Conservation (phyloP, 768 basidiomycete genomes). For the Xerocomus potaroensis region DNA sequence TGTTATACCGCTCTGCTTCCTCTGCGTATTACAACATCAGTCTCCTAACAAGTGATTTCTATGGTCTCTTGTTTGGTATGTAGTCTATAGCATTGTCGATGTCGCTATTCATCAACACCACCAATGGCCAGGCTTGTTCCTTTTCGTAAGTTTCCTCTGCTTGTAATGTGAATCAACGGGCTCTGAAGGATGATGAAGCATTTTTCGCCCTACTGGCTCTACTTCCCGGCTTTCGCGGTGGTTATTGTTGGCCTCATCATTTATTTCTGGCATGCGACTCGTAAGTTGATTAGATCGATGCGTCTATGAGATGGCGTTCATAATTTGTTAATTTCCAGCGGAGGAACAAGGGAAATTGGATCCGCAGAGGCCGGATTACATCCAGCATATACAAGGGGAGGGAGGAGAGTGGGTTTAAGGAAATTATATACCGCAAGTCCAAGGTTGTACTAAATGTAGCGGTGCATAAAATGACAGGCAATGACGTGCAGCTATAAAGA, state of each 20-base stretch:
- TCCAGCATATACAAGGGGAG: conserved; percentile 31
- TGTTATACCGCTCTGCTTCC: conserved; percentile 81
- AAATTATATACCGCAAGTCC: neutral
- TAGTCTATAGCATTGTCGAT: neutral
- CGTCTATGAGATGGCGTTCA: conserved; percentile 3
- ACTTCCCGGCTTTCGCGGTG: conserved; percentile 74
- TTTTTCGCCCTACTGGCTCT: conserved; percentile 82
- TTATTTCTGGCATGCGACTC: conserved; percentile 84
- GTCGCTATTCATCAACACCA: conserved; percentile 16
- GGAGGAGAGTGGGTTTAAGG: conserved; percentile 15
- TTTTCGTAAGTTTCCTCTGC: conserved; percentile 40
- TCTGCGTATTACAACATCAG: conserved; percentile 84
- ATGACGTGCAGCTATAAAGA: conserved; percentile 10
- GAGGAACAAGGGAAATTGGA: conserved; percentile 69
- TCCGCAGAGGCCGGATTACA: conserved; percentile 56
- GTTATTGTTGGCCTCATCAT: conserved; percentile 70
- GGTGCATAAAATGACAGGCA: neutral
- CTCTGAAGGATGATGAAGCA: conserved; percentile 44
- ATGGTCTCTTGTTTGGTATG: conserved; percentile 70
- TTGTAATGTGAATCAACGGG: neutral
- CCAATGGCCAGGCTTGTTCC: conserved; percentile 39
- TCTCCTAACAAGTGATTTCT: conserved; percentile 85
- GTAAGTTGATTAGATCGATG: conserved; percentile 43
- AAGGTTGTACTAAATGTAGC: no score
- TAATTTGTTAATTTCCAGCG: conserved; percentile 36